Conservation (phyloP, 768 basidiomycete species). For the Piloderma croceum region DNA sequence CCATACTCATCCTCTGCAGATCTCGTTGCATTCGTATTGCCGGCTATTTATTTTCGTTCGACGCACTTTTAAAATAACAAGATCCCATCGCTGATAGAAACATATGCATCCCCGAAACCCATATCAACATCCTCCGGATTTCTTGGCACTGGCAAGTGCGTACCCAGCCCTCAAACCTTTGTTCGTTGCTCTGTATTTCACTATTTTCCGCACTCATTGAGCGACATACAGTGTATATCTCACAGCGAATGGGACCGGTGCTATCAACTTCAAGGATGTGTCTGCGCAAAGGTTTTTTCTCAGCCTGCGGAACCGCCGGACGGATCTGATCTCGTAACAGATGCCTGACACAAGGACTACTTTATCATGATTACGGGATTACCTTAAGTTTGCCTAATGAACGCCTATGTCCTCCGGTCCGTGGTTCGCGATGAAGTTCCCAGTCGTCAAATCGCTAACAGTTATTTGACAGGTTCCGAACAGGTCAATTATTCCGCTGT, state of each 20-base stretch:
- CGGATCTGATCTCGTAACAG: conserved; percentile 35
- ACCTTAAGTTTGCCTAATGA: conserved; percentile 56
- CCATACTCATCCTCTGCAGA: too few relatives aligned
- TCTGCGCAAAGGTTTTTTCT: conserved; percentile 55
- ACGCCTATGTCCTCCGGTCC: conserved; percentile 83
- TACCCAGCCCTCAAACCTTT: conserved; percentile 52
- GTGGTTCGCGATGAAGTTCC: conserved; percentile 16
- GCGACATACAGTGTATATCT: conserved; percentile 16
- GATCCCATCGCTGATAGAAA: too few relatives aligned
- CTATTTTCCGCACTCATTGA: not conserved
- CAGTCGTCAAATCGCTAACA: conserved; percentile 1
- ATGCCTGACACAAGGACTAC: conserved; percentile 71
- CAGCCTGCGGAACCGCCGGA: not conserved
- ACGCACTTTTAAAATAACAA: too few relatives aligned
- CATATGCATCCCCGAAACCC: conserved; percentile 50
- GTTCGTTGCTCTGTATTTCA: conserved; percentile 33
- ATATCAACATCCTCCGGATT: conserved; percentile 50
- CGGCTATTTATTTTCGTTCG: too few relatives aligned
- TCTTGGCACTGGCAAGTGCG: conserved; percentile 46
- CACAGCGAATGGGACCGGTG: conserved; percentile 27
- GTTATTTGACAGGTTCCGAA: conserved; percentile 56
- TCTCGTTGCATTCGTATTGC: too few relatives aligned
- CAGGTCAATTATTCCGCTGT: conserved; percentile 42
- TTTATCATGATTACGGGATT: conserved; percentile 69
- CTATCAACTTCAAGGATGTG: conserved; percentile 75